A percentile compares a stretch with the other conserved stretches of the same genome.
Conservation (phyloP, 345 rosid species). For the Pseudoturritis turrita region DNA sequence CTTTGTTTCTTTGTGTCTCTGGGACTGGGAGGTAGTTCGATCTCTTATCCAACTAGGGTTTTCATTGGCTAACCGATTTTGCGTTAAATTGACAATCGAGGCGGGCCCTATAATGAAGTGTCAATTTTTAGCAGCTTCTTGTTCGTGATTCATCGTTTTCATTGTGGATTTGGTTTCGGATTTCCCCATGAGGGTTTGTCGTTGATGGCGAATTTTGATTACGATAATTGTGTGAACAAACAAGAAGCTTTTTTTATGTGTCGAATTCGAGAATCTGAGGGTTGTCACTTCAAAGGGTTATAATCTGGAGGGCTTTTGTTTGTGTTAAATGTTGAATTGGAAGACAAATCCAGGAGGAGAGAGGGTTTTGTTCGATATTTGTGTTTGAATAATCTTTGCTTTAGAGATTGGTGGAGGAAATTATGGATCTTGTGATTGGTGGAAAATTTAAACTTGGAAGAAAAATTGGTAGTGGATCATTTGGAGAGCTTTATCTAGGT, state of each 20-base stretch:
- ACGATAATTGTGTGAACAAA: not conserved
- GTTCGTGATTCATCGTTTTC: constrained; percentile 10
- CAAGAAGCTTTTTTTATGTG: not conserved
- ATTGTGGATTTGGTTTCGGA: not conserved
- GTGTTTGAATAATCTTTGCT: not conserved
- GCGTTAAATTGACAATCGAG: not conserved
- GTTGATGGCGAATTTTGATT: not conserved
- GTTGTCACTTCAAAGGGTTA: not conserved
- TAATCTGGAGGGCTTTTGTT: not conserved
- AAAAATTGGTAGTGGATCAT: constrained; percentile 85
- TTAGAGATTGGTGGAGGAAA: constrained; percentile 13
- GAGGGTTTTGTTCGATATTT: not conserved
- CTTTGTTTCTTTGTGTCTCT: not conserved
- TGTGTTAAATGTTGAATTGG: constrained; percentile 15
- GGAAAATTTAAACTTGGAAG: constrained; percentile 69
- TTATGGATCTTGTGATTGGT: constrained; percentile 59
- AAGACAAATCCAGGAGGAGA: constrained; percentile 16
- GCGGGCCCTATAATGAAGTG: not conserved
- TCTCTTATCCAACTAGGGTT: not conserved
- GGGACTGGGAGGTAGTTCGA: not conserved
- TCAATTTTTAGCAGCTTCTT: not conserved
- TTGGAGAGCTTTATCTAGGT: constrained; percentile 80
- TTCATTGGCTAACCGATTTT: not conserved
- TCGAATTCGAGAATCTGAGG: not conserved
- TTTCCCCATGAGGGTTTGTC: not conserved